Evolutionary conservation across 2,329 filamentous ascomycete species (phyloP).

Genomic region (Aspergillus awamori): DNA sequence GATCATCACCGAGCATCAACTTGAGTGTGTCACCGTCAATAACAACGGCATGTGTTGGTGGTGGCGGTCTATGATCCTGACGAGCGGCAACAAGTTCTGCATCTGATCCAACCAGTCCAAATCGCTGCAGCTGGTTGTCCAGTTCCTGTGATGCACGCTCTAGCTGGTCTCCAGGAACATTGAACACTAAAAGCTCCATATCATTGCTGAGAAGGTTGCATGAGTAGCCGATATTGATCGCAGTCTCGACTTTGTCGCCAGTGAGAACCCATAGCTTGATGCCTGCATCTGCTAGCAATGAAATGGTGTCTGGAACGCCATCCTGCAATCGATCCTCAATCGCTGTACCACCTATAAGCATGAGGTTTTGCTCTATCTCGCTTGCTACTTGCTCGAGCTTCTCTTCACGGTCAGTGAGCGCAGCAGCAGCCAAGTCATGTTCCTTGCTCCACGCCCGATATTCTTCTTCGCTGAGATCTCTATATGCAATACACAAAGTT

Average conservation of each 20-base stretch:
- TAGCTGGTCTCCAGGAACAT: constrained; percentile 74
- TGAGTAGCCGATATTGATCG: constrained; percentile 99
- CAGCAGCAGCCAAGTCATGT: constrained; percentile 82
- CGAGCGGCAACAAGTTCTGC: constrained; percentile 79
- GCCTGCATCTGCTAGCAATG: constrained; percentile 84
- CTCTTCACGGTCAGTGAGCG: constrained; percentile 84
- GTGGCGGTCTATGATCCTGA: constrained; percentile 82
- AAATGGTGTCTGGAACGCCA: constrained; percentile 94
- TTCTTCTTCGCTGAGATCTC: constrained; percentile 76
- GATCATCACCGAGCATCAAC: constrained; percentile 75
- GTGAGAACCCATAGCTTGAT: constrained; percentile 99
- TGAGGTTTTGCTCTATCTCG: constrained; percentile 85
- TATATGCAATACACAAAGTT: constrained; percentile 90
- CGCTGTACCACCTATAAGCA: constrained; percentile 86
- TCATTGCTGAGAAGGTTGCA: constrained; percentile 97
- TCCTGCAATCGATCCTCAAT: constrained; percentile 98
- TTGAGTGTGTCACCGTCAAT: constrained; percentile 94
- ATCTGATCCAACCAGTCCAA: constrained; percentile 80
- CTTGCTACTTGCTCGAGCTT: constrained; percentile 90
- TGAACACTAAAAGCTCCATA: constrained; percentile 93
- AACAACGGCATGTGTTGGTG: constrained; percentile 85
- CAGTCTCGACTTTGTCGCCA: constrained; percentile 97
- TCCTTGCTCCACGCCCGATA: constrained; percentile 83
- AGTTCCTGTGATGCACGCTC: constrained; percentile 69
- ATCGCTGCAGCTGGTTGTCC: constrained; percentile 70